A percentile compares a stretch with the other conserved stretches of the same genome.
phyloP scores from a whole-genome alignment of 2,329 filamentous ascomycete species.

The Piedraia hortae region DNA sequence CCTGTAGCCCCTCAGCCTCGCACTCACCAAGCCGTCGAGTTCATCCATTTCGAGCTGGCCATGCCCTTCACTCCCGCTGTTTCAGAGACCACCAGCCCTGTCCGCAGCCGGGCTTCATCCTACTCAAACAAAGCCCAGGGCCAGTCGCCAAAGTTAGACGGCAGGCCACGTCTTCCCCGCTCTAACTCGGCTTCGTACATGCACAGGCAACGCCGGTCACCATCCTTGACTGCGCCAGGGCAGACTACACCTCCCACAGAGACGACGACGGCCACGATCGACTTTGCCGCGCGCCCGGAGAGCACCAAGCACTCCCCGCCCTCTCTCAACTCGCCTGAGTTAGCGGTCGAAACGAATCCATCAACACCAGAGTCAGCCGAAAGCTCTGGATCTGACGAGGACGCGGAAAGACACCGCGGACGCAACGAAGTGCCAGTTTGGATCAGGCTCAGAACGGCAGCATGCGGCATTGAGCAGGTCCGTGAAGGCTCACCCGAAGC shows the following conservation, averaged over 20 bases:
- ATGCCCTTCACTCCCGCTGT: too few species aligned
- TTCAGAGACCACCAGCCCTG: constrained; percentile 23
- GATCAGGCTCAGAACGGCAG: constrained; percentile 50
- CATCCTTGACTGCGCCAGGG: constrained; percentile 16
- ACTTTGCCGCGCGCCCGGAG: too few species aligned
- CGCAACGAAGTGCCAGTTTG: constrained; percentile 20
- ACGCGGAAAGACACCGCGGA: constrained; percentile 9
- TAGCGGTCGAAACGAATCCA: constrained; percentile 62
- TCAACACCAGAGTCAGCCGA: constrained; percentile 69
- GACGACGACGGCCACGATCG: constrained; percentile 4
- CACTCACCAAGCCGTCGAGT: too few species aligned
- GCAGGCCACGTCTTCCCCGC: constrained; percentile 23
- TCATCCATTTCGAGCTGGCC: too few species aligned
- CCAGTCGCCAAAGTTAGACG: constrained; percentile 12
- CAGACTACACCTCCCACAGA: constrained; percentile 8
- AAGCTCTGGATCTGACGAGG: constrained; percentile 51
- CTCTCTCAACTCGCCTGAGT: constrained; percentile 46
- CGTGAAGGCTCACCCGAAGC: constrained; percentile 29
- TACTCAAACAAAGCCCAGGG: constrained; percentile 16
- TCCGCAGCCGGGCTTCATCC: constrained; percentile 23
- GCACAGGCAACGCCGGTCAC: constrained; percentile 31
- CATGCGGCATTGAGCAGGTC: constrained; percentile 49
- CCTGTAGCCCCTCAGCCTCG: too few species aligned
- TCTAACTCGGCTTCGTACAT: constrained; percentile 33
- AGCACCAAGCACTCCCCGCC: too few species aligned